These are phyloP conservation scores for Monosporascus sp. DNA, from an alignment of 2,329 filamentous ascomycete genomes.

Conservation along the genomic window DNA sequence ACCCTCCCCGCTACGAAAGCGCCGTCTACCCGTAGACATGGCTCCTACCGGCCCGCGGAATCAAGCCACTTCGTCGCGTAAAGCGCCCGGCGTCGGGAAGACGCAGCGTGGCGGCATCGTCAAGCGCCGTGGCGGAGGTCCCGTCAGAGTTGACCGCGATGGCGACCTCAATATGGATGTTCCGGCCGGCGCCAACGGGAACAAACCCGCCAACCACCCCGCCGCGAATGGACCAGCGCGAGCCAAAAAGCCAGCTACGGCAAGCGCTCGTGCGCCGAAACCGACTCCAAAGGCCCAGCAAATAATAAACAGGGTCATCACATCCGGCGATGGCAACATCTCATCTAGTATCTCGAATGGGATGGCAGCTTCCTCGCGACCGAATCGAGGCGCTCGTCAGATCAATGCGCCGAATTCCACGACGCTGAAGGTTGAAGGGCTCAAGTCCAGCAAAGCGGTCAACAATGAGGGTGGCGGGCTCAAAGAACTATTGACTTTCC, in stretches of 20 bases:
- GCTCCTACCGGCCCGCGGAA: slow-evolving; percentile 16
- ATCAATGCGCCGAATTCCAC: slow-evolving; percentile 24
- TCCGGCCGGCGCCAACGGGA: slow-evolving; percentile 27
- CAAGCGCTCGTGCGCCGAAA: slow-evolving; percentile 17
- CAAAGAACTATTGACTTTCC: slow-evolving; percentile 58
- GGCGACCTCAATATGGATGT: slow-evolving; percentile 56
- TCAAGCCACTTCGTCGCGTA: slow-evolving; percentile 14
- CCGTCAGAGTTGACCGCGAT: slow-evolving; percentile 43
- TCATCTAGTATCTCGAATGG: slow-evolving; percentile 30
- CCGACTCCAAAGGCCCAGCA: slow-evolving; percentile 32
- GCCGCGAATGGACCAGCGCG: slow-evolving; percentile 9
- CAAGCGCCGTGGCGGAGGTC: slow-evolving; percentile 38
- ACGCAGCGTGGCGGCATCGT: slow-evolving; percentile 41
- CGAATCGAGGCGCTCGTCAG: slow-evolving; percentile 11
- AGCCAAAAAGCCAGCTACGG: slow-evolving; percentile 10
- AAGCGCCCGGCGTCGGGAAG: slow-evolving; percentile 16
- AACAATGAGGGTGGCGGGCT: slow-evolving; percentile 62
- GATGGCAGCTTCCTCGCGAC: slow-evolving; percentile 19
- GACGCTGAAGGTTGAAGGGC: slow-evolving; percentile 50
- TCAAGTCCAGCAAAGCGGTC: slow-evolving; percentile 64
- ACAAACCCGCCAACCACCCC: slow-evolving; percentile 14
- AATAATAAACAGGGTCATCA: slow-evolving; percentile 38
- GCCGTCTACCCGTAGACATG: slow-evolving; percentile 11
- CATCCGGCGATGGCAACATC: slow-evolving; percentile 26
- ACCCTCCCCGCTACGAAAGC: not conserved